Percentiles rank a stretch among this genome's conserved stretches.
Evolutionary conservation across 768 basidiomycete genomes (phyloP).

Genomic region (Mrakia gelida): DNA sequence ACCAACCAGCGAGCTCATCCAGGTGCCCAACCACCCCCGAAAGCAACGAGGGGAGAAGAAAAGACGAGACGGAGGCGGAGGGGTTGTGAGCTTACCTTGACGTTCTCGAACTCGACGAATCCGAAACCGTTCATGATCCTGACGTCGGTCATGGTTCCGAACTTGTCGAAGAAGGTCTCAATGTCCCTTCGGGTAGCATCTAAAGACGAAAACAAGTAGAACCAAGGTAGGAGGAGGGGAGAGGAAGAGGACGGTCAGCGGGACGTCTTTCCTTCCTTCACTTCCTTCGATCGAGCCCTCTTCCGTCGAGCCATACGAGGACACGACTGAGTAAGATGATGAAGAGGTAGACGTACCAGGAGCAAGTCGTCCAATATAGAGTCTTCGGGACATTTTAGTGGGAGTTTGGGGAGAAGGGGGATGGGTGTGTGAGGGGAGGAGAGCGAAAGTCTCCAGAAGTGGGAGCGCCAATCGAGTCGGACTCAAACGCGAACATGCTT

Average conservation of each 20-base stretch:
- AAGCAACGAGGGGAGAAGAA: background rate
- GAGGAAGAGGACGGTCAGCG: background rate
- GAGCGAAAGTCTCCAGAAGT: background rate
- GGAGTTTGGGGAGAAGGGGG: background rate
- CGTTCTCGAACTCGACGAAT: slow-evolving; percentile 90
- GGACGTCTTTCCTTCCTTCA: background rate
- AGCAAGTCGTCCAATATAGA: slow-evolving; percentile 31
- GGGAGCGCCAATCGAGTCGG: no score
- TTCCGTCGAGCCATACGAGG: background rate
- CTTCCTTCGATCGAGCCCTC: background rate
- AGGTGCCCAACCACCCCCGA: no score
- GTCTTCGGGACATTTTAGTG: slow-evolving; percentile 23
- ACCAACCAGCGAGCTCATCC: background rate
- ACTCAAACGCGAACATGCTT: no score
- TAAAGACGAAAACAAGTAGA: background rate
- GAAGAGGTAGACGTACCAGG: background rate
- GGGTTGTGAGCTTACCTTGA: slow-evolving; percentile 53
- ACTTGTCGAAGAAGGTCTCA: slow-evolving; percentile 82
- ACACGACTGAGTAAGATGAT: background rate
- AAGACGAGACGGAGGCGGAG: background rate
- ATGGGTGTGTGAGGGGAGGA: background rate
- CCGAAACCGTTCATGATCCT: slow-evolving; percentile 96
- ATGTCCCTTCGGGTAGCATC: slow-evolving; percentile 58
- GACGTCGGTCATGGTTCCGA: slow-evolving; percentile 76
- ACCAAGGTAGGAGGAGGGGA: background rate